phyloP scores from a whole-genome alignment of 441 rosid species.

The Oxalis stricta region DNA sequence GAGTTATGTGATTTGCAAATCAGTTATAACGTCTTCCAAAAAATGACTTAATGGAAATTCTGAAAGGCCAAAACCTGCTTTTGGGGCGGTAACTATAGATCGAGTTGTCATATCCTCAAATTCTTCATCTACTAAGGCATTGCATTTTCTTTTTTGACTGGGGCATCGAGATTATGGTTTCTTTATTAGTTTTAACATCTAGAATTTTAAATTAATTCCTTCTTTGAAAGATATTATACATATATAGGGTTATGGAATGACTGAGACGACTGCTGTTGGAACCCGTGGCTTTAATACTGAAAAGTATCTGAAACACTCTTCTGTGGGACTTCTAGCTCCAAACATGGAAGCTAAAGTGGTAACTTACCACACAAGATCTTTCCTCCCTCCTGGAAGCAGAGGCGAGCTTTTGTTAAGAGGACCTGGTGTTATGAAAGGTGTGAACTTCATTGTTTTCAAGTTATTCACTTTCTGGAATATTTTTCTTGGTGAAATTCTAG shows the following conservation, averaged over 20 bases:
- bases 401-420: constrained; percentile 87
- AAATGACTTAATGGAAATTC: neutral
- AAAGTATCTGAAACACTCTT: constrained; percentile 29
- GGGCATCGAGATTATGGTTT: no score
- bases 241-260: constrained; percentile 78
- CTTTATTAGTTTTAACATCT: no score
- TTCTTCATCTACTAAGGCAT: neutral
- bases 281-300: constrained; percentile 60
- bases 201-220: no score
- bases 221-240: no score
- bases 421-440: constrained; percentile 74
- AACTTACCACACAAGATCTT: constrained; percentile 46
- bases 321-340: constrained; percentile 73
- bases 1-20: no score
- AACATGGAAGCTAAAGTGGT: constrained; percentile 70
- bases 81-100: neutral
- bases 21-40: no score
- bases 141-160: neutral
- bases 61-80: neutral
- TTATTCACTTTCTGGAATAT: no score
- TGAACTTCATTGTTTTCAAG: constrained; percentile 1
- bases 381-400: constrained; percentile 46
- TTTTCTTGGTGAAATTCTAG: no score
- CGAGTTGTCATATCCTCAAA: neutral
- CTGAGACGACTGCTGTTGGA: constrained; percentile 78